Evolutionary conservation across 169 alveolate genomes (phyloP).

Genomic region (Besnoitia besnoiti): DNA sequence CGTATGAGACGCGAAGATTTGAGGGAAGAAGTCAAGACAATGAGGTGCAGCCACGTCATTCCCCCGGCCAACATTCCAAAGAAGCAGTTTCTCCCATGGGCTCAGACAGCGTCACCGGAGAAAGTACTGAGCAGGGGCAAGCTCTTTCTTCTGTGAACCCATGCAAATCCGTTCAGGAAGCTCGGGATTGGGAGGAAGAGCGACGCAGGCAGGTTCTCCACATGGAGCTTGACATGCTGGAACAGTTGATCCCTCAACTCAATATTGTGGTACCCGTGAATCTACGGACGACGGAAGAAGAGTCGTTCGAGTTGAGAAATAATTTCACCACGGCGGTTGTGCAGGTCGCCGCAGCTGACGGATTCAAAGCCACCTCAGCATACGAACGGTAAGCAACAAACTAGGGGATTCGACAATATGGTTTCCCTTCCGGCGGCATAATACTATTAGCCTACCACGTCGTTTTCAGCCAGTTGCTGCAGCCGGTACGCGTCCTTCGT

Average conservation of each 20-base stretch:
- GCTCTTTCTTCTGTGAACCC: background rate
- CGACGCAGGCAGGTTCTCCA: background rate
- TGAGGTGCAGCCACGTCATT: no score
- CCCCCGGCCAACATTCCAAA: no score
- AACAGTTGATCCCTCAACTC: constrained; percentile 19
- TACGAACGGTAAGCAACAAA: constrained; percentile 27
- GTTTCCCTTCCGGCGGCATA: no score
- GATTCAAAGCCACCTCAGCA: background rate
- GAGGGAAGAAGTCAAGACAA: no score
- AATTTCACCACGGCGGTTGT: constrained; percentile 52
- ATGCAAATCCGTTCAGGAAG: background rate
- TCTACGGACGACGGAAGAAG: constrained; percentile 54
- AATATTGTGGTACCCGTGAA: constrained; percentile 60
- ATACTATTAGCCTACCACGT: no score
- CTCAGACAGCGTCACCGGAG: background rate
- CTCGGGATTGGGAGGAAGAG: background rate
- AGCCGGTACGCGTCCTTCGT: no score
- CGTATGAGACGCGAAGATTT: no score
- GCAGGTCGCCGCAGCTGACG: constrained; percentile 21
- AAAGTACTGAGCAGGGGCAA: no score
- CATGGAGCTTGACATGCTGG: constrained; percentile 38
- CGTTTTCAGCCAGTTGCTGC: no score
- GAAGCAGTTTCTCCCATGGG: no score
- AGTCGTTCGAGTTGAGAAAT: constrained; percentile 53
- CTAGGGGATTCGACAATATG: no score